A percentile compares a stretch with the other conserved stretches of the same genome.
Conservation (phyloP, 495 filamentous ascomycete species). For the Aspergillus sclerotioniger region DNA sequence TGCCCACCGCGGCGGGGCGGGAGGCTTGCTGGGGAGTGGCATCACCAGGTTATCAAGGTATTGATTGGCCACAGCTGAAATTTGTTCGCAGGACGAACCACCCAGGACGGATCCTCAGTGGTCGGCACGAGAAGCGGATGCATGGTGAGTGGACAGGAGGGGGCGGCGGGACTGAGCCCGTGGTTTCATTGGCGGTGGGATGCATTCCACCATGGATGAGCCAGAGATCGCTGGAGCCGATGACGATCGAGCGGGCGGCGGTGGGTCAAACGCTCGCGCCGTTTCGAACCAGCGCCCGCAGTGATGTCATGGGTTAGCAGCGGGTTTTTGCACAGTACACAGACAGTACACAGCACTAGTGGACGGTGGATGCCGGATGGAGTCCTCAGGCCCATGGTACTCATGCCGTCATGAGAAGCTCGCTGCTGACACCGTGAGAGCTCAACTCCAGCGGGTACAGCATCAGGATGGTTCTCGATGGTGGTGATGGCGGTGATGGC, state of each 20-base stretch:
- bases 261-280: conserved; percentile 34
- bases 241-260: conserved; percentile 35
- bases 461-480: too few relatives aligned
- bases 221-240: conserved; percentile 41
- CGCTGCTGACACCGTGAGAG: too few relatives aligned
- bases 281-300: conserved; percentile 19
- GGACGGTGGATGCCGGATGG: background rate
- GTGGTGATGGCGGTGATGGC: too few relatives aligned
- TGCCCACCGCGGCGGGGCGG: conserved; percentile 3
- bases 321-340: background rate
- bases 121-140: conserved; percentile 25
- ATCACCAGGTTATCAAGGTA: background rate
- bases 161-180: conserved; percentile 10
- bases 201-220: conserved; percentile 31
- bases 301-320: conserved; percentile 32
- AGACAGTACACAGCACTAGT: too few relatives aligned
- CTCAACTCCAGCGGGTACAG: too few relatives aligned
- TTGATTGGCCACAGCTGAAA: background rate
- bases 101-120: conserved; percentile 15
- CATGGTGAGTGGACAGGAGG: conserved; percentile 29
- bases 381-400: background rate
- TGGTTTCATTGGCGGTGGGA: conserved; percentile 26
- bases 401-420: background rate
- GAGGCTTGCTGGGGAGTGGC: conserved; percentile 1
- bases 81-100: conserved; percentile 3